Evolutionary conservation across 192 early-diverging fungal species (phyloP).

Genomic region (Endogone sp.): DNA sequence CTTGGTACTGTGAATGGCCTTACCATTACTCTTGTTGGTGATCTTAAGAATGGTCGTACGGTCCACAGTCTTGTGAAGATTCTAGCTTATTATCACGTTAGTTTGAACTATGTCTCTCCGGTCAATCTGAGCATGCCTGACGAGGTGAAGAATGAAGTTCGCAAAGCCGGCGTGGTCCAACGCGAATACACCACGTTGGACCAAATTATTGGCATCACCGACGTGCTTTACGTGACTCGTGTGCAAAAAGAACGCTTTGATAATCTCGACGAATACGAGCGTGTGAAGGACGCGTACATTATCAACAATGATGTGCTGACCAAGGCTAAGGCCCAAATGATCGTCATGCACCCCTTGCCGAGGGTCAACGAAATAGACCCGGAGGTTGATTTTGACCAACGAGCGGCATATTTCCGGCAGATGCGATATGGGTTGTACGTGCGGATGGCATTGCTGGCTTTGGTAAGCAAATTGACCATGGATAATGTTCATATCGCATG

Average conservation of each 20-base stretch:
- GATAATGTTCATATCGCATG: neutral
- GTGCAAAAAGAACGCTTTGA: constrained; percentile 95
- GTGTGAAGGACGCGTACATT: constrained; percentile 70
- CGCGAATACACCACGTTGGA: constrained; percentile 70
- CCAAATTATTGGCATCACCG: constrained; percentile 79
- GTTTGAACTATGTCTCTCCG: constrained; percentile 90
- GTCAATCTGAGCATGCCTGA: constrained; percentile 79
- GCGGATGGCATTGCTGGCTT: constrained; percentile 93
- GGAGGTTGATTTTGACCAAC: constrained; percentile 97
- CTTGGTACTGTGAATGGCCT: constrained; percentile 95
- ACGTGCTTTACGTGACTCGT: constrained; percentile 96
- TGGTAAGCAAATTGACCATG: constrained; percentile 43
- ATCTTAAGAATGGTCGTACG: constrained; percentile 96
- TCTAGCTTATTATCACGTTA: constrained; percentile 88
- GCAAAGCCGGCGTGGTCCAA: constrained; percentile 56
- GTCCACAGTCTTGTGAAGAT: constrained; percentile 94
- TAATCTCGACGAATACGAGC: constrained; percentile 72
- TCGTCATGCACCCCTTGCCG: constrained; percentile 98
- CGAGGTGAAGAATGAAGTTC: constrained; percentile 70
- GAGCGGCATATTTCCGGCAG: constrained; percentile 98
- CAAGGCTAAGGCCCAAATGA: constrained; percentile 93
- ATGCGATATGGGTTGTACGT: constrained; percentile 98
- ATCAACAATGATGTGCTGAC: constrained; percentile 84
- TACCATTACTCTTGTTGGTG: constrained; percentile 93
- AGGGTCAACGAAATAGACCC: constrained; percentile 93